Conservation (phyloP, 2,329 filamentous ascomycete species). For the Verticillium tricorpus region DNA sequence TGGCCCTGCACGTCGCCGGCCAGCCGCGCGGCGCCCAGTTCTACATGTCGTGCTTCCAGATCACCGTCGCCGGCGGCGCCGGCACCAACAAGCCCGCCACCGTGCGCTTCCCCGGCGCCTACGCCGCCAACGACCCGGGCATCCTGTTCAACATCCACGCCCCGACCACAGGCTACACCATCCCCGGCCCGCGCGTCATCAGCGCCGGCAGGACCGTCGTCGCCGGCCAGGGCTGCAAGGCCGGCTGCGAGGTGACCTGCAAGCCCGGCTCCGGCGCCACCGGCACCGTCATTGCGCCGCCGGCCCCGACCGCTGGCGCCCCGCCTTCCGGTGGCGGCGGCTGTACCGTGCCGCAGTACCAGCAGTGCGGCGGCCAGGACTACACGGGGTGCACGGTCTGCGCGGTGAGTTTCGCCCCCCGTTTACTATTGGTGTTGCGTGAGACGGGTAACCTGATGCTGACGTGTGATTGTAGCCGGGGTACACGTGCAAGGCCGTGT, state of each 20-base stretch:
- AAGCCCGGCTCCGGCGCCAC: conserved; percentile 24
- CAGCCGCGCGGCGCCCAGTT: conserved; percentile 27
- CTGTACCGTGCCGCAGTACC: conserved; percentile 28
- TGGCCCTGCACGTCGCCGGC: conserved; percentile 41
- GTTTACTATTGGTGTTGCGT: no score
- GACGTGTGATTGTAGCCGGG: conserved; percentile 15
- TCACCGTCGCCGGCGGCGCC: conserved; percentile 20
- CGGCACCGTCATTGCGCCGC: conserved; percentile 18
- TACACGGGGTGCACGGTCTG: conserved; percentile 37
- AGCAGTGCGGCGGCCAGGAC: conserved; percentile 35
- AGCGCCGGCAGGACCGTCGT: conserved; percentile 33
- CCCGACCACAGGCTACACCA: conserved; percentile 31
- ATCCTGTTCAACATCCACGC: conserved; percentile 44
- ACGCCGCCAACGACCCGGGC: conserved; percentile 37
- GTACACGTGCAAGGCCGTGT: conserved; percentile 29
- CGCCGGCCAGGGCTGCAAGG: conserved; percentile 32
- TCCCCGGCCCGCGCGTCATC: conserved; percentile 38
- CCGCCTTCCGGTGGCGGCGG: conserved; percentile 12
- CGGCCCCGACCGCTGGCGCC: conserved; percentile 1
- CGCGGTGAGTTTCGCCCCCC: conserved; percentile 21
- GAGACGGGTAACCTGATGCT: background rate
- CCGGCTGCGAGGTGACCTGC: conserved; percentile 34
- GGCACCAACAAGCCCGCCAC: conserved; percentile 22
- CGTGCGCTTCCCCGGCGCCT: conserved; percentile 37
- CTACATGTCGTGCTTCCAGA: conserved; percentile 35